Evolutionary conservation across 164 flowering plant species (phyloP).

Genomic region (Umbilicus rupestris): DNA sequence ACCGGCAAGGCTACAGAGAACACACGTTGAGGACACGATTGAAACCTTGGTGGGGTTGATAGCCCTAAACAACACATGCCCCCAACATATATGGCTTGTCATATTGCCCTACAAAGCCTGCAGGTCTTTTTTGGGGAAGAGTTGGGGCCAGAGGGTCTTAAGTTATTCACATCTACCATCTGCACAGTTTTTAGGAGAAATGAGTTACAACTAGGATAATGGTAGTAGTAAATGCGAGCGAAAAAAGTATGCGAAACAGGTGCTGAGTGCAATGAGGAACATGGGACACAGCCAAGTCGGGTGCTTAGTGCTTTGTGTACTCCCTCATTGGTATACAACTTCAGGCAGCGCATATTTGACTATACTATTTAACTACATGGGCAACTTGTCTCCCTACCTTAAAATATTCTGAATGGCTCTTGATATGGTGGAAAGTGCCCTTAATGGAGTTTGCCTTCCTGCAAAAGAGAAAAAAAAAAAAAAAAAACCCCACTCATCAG

Average conservation of each 20-base stretch:
- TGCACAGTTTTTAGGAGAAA: background rate
- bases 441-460: background rate
- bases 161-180: too few species aligned
- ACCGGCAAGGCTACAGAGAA: background rate
- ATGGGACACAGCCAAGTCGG: background rate
- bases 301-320: conserved; percentile 6
- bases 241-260: background rate
- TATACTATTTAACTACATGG: background rate
- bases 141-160: too few species aligned
- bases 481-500: background rate
- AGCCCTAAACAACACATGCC: background rate
- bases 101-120: conserved; percentile 5
- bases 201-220: background rate
- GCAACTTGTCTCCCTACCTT: background rate
- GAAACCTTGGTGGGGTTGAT: background rate
- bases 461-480: too few species aligned
- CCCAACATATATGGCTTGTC: background rate
- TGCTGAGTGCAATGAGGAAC: background rate
- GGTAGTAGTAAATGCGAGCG: background rate
- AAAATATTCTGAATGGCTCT: background rate
- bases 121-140: background rate
- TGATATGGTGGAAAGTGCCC: background rate
- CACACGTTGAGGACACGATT: background rate
- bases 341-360: background rate
- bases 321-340: background rate